These are phyloP conservation scores for Dunaliella primolecta DNA, from an alignment of 139 green algal species.

Conservation along the genomic window DNA sequence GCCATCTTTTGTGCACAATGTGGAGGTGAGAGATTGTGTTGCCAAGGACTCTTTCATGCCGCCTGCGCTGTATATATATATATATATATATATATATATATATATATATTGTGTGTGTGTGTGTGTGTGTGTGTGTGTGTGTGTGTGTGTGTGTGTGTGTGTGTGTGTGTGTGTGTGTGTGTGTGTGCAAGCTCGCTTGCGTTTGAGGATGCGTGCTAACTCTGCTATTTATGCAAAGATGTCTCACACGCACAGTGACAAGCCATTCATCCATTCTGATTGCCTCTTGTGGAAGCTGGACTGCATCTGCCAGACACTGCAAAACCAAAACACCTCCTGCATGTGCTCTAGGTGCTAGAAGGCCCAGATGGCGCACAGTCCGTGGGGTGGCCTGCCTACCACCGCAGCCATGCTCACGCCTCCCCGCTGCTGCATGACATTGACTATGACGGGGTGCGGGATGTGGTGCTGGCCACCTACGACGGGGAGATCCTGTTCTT, in stretches of 20 bases:
- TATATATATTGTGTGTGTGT: no score
- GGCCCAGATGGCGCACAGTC: constrained; percentile 73
- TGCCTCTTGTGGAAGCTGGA: no score
- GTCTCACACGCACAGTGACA: no score
- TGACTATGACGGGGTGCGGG: constrained; percentile 81
- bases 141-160: background rate
- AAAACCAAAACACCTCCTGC: no score
- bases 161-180: background rate
- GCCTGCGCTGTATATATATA: no score
- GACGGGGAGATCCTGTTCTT: constrained; percentile 90
- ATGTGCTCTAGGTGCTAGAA: constrained; percentile 64
- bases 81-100: no score
- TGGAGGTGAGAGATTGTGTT: no score
- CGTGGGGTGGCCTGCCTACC: constrained; percentile 76
- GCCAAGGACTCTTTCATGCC: no score
- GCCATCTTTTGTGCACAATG: constrained; percentile 87
- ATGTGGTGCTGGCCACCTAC: constrained; percentile 89
- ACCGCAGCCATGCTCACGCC: constrained; percentile 81
- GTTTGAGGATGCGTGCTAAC: background rate
- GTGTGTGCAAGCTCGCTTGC: background rate
- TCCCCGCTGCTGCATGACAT: constrained; percentile 88
- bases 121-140: background rate
- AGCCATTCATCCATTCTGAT: no score
- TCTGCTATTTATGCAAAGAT: background rate
- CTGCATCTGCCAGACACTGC: no score